Base-by-base conservation (phyloP, 257 asterid genomes). In the Ajuga chamaepitys region DNA sequence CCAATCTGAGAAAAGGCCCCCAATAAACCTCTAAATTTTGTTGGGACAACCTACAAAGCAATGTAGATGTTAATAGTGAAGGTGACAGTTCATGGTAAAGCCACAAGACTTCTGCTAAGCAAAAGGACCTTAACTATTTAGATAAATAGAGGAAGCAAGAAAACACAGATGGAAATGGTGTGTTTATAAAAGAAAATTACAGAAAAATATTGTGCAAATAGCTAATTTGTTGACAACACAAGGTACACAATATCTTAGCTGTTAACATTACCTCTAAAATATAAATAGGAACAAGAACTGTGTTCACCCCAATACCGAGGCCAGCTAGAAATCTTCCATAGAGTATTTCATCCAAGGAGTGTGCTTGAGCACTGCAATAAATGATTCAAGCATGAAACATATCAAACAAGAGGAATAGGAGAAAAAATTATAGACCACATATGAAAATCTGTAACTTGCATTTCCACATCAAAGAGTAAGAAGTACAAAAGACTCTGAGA, bases 281-380 rank as follows among this genome's bases (percentile, higher is more conserved):
- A 77, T 88, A 90, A 56, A 90, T 78, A 58, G 97, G 95, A 78
- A 90, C 96, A 50, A 90, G 88, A 71, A 88, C 97, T 12, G 95
- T 84, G 78, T 88, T 88, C 72, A 86, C 97, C 70, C 97, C 97
- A 71, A 90, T 82, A 22, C 96, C 95, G 55, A 90, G 90, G 71
- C 97, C 97, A 65, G 86, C 96, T 25, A 88, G 85, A 74, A 90
- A 88, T 70, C 96, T 86, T 56, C 97, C 97, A 62, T 54, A 79
- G 16, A 88, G 88, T 77, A 90, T 84, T 68, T 84, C 93, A 34
- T 88, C 75, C 77, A 88, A 72, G 70, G 96, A 86, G 58, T 80
- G 90, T 48, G 97, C 97, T 78, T 86, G 95, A 75, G 95, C 97
- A 76, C 97, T 90, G 93, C 50, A 65, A 82, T 32, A 71, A 57